Base-by-base conservation (phyloP, 2,329 filamentous ascomycete genomes). In the Stachybotrys echinatus region DNA sequence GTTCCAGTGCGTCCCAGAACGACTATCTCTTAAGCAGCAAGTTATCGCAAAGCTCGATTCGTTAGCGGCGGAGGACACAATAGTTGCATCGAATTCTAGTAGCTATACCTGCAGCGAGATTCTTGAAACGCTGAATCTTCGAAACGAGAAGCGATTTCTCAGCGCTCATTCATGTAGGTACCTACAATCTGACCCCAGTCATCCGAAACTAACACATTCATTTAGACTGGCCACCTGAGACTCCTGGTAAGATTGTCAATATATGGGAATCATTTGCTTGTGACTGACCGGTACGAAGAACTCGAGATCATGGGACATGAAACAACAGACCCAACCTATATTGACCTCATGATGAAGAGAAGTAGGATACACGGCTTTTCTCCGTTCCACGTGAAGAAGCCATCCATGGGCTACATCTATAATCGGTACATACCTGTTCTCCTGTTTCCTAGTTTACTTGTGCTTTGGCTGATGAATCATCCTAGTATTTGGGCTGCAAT, bases 81-180 rank as follows among this genome's bases (percentile, higher is more conserved):
- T 75, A 6, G 66, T 76, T 42, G 73, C 70, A 0, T 74, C 71
- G 0, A 76, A 76, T 48, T 76, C 74, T 1, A 74, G 72, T 50
- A 75, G 72, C 47, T 74, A 73, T 53, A 65, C 67, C 6, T 73
- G 70, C 19, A 60, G 61, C 0, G 71, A 75, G 46, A 73, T 76
- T n/a, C 52, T 74, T 1, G 58, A 69, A 1, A 63, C 61, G 0
- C 48, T 75, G 20, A 53, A 53, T 0, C 44, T 75, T 10, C 65
- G 61, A 23, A 58, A 69, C 12, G 58, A 56, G 6, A 55, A 59
- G 0, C 61, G 73, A 2, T 55, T 75, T 18, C 53, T 74, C 22
- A 76, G 73, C 49, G 65, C 68, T 4, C 73, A 75, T 55, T 73
- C 66, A 34, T 74, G 70, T 68, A 60, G 58, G 67, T 65, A 22